A percentile compares a stretch with the other conserved stretches of the same genome.
These are phyloP conservation scores for Nannizziopsis barbatae DNA, from an alignment of 2,329 filamentous ascomycete genomes.

Conservation along the genomic window DNA sequence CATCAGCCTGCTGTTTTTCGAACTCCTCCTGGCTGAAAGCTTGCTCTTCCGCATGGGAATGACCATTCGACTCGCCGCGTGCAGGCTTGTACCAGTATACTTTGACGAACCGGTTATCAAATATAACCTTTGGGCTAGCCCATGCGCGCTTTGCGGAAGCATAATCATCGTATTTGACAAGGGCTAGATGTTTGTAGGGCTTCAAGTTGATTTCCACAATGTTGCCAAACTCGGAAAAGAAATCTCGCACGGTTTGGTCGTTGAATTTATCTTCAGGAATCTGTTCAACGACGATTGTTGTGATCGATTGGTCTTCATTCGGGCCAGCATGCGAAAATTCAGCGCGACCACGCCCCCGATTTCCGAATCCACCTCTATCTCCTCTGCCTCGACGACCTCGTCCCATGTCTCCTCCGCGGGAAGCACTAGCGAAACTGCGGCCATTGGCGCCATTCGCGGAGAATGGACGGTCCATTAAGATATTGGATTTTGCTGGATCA, in stretches of 20 bases:
- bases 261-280: slow-evolving; percentile 49
- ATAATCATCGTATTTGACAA: slow-evolving; percentile 45
- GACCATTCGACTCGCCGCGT: slow-evolving; percentile 25
- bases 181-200: slow-evolving; percentile 42
- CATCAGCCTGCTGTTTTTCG: slow-evolving; percentile 45
- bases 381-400: slow-evolving; percentile 31
- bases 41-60: slow-evolving; percentile 24
- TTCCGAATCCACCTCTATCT: slow-evolving; percentile 33
- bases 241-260: slow-evolving; percentile 43
- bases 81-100: slow-evolving; percentile 50
- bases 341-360: slow-evolving; percentile 36
- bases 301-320: slow-evolving; percentile 43
- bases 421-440: slow-evolving; percentile 8
- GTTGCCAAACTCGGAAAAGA: slow-evolving; percentile 48
- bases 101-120: slow-evolving; percentile 55
- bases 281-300: slow-evolving; percentile 49
- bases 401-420: slow-evolving; percentile 2
- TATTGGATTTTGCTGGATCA: slow-evolving; percentile 42
- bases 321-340: slow-evolving; percentile 45
- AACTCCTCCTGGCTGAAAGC: slow-evolving; percentile 45
- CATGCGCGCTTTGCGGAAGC: slow-evolving; percentile 45
- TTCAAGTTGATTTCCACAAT: slow-evolving; percentile 47
- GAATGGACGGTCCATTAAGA: slow-evolving; percentile 25
- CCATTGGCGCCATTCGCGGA: slow-evolving; percentile 18
- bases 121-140: slow-evolving; percentile 50